Conservation (phyloP, 2,329 filamentous ascomycete genomes). For the Drechslerella coelobrocha region DNA sequence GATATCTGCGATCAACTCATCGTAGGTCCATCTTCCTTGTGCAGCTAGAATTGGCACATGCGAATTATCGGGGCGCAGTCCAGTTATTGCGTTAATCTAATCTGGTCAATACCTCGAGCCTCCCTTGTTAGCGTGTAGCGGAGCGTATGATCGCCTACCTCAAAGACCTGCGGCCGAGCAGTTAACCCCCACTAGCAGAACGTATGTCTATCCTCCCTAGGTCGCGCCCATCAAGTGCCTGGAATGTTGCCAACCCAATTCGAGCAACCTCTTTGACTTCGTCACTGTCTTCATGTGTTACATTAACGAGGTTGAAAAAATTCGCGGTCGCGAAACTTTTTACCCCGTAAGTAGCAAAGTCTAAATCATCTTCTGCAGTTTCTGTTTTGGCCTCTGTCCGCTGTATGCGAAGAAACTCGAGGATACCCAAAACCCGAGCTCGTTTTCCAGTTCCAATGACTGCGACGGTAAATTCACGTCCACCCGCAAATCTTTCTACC, state of each 20-base stretch:
- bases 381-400: not conserved
- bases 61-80: constrained; percentile 11
- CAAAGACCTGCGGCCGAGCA: constrained; percentile 9
- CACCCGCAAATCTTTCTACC: constrained; percentile 14
- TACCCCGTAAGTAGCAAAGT: constrained; percentile 10
- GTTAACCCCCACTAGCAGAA: not conserved
- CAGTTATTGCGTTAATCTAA: constrained; percentile 15
- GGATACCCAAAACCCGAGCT: constrained; percentile 17
- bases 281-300: constrained; percentile 7
- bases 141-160: constrained; percentile 5
- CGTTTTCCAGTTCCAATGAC: constrained; percentile 12
- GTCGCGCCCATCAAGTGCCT: constrained; percentile 13
- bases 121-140: too few relatives aligned
- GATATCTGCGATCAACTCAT: constrained; percentile 10
- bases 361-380: constrained; percentile 2
- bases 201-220: constrained; percentile 21
- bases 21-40: constrained; percentile 5
- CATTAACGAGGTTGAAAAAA: constrained; percentile 8
- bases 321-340: constrained; percentile 4
- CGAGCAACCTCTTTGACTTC: constrained; percentile 9
- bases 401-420: constrained; percentile 2
- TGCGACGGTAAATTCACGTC: constrained; percentile 22
- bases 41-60: constrained; percentile 10
- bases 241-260: constrained; percentile 8
- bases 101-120: not conserved